These are phyloP conservation scores for Kwoniella botswanensis DNA, from an alignment of 768 basidiomycete species.

Conservation along the genomic window DNA sequence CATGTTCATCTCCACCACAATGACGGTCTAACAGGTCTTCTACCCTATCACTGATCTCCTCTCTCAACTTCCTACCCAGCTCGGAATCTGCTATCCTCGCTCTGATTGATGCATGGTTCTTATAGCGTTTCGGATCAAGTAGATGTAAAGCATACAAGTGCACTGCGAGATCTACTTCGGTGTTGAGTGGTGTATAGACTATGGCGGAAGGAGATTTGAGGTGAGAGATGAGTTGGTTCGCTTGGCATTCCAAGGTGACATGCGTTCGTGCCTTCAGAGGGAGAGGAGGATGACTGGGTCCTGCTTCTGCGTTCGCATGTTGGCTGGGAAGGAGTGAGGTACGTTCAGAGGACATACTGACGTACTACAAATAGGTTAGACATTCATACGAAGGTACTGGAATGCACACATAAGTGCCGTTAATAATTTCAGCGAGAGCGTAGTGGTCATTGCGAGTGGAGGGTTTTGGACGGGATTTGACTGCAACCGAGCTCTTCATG, in stretches of 20 bases:
- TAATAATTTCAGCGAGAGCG: too few relatives aligned
- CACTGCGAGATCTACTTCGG: slow-evolving; percentile 14
- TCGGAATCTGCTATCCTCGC: slow-evolving; percentile 1
- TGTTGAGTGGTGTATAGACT: background rate
- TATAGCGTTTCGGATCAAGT: background rate
- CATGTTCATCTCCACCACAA: background rate
- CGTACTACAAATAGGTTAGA: too few relatives aligned
- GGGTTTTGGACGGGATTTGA: background rate
- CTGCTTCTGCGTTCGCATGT: background rate
- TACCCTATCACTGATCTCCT: slow-evolving; percentile 17
- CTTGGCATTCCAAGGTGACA: background rate
- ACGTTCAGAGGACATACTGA: background rate
- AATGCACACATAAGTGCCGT: too few relatives aligned
- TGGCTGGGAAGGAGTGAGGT: background rate
- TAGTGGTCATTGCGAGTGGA: background rate
- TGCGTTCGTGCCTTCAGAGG: background rate
- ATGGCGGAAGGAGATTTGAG: slow-evolving; percentile 9
- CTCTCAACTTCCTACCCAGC: background rate
- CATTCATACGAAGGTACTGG: too few relatives aligned
- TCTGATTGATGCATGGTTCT: slow-evolving; percentile 3
- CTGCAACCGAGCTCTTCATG: too few relatives aligned
- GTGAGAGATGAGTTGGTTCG: slow-evolving; percentile 8
- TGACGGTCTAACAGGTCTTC: slow-evolving; percentile 33
- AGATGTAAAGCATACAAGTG: slow-evolving; percentile 29
- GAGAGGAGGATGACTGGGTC: background rate